phyloP scores from a whole-genome alignment of 1,139 yeast species.

The Saccharomycopsis crataegensis region DNA sequence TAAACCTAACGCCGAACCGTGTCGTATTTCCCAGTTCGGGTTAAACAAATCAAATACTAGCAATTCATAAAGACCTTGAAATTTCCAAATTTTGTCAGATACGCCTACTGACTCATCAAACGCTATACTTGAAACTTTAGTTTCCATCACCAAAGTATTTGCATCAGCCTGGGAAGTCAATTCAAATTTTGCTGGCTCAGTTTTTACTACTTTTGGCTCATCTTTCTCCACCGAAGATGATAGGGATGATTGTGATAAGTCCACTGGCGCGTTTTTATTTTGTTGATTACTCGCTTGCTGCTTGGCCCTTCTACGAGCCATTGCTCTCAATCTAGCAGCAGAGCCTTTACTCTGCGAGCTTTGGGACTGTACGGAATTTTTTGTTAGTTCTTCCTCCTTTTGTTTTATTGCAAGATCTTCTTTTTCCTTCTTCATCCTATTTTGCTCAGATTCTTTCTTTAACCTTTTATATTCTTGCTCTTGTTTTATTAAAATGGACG shows the following conservation, averaged over 20 bases:
- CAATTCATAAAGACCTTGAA: conserved; percentile 92
- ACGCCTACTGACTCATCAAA: conserved; percentile 56
- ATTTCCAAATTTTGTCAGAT: conserved; percentile 84
- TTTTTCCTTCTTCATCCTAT: conserved; percentile 1
- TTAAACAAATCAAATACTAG: conserved; percentile 74
- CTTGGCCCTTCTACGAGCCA: conserved; percentile 90
- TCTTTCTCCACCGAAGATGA: conserved; percentile 39
- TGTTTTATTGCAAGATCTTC: conserved; percentile 2
- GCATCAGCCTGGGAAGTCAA: conserved; percentile 77
- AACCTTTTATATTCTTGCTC: conserved; percentile 26
- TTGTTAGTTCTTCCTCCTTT: neutral
- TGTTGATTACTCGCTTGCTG: conserved; percentile 49
- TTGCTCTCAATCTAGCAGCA: conserved; percentile 75
- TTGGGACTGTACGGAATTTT: conserved; percentile 20
- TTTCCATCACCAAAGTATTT: conserved; percentile 77
- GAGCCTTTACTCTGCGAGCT: conserved; percentile 16
- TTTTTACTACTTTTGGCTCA: conserved; percentile 21
- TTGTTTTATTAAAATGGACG: conserved; percentile 29
- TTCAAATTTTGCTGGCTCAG: conserved; percentile 35
- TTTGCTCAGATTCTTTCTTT: conserved; percentile 19
- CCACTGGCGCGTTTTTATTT: conserved; percentile 45
- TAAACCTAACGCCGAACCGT: conserved; percentile 91
- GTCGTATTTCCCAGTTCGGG: conserved; percentile 91
- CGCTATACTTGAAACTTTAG: conserved; percentile 48
- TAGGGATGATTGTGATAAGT: conserved; percentile 70